Conservation (phyloP, 441 rosid genomes). For the Pelargonium citronellum region DNA sequence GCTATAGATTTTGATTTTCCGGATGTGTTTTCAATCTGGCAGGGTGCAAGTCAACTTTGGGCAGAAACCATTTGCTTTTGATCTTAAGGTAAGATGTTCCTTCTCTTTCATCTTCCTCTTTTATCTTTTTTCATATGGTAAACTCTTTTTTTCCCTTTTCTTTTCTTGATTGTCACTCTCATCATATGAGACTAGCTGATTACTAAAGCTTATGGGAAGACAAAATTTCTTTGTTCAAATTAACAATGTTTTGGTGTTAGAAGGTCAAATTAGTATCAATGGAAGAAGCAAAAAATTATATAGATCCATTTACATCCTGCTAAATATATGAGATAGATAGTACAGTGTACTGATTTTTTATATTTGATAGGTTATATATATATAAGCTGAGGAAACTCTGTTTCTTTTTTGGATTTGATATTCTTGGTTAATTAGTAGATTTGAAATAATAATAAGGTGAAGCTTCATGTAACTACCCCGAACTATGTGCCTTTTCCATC, state of each 20-base stretch:
- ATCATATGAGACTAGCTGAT: neutral
- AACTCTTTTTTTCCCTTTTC: neutral
- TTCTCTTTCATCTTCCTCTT: neutral
- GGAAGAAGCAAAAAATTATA: neutral
- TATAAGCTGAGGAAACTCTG: no score
- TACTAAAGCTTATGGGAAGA: neutral
- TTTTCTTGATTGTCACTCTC: neutral
- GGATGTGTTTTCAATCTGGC: slow-evolving; percentile 26
- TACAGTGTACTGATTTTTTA: no score
- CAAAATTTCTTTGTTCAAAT: neutral
- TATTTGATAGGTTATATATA: no score
- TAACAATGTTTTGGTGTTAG: neutral
- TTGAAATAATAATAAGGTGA: neutral
- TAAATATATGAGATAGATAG: neutral
- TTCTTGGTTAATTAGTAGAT: neutral
- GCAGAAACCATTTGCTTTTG: slow-evolving; percentile 59
- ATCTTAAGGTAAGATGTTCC: slow-evolving; percentile 54
- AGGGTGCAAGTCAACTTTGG: slow-evolving; percentile 94
- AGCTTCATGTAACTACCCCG: no score
- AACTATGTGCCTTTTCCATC: no score
- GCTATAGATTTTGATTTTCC: slow-evolving; percentile 9
- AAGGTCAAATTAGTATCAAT: neutral
- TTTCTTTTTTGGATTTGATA: no score
- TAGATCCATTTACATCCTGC: neutral
- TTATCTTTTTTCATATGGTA: slow-evolving; percentile 3